These are phyloP conservation scores for Urochloa ruziziensis DNA, from an alignment of 176 grass and related monocot species.

Conservation along the genomic window DNA sequence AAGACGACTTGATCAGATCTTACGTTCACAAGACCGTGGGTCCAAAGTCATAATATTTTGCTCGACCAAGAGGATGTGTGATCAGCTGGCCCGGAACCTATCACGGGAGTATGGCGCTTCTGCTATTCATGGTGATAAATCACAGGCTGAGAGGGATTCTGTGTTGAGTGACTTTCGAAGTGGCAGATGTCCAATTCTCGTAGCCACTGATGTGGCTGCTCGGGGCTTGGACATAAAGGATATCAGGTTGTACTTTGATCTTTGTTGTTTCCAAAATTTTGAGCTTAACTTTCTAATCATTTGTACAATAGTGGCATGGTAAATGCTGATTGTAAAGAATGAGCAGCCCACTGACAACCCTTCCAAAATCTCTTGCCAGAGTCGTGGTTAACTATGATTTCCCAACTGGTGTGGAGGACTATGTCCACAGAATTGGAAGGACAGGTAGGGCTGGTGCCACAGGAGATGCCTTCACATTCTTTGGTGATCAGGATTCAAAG, in stretches of 20 bases:
- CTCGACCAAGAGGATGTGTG: constrained; percentile 98
- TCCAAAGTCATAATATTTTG: constrained; percentile 95
- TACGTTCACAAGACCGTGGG: constrained; percentile 72
- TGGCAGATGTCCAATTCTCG: constrained; percentile 70
- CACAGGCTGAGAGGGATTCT: constrained; percentile 88
- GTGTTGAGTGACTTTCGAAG: constrained; percentile 77
- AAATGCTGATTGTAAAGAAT: neutral
- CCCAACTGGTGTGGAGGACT: constrained; percentile 84
- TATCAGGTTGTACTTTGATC: constrained; percentile 54
- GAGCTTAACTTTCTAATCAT: neutral
- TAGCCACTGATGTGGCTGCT: constrained; percentile 95
- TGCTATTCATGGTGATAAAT: constrained; percentile 98
- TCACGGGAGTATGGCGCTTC: constrained; percentile 59
- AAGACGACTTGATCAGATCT: constrained; percentile 79
- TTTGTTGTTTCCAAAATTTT: constrained; percentile 24
- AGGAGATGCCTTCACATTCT: constrained; percentile 87
- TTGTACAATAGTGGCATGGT: neutral
- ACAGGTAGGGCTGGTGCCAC: constrained; percentile 88
- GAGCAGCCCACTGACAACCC: neutral
- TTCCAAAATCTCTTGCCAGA: constrained; percentile 38
- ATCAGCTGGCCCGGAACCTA: constrained; percentile 65
- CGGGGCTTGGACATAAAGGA: constrained; percentile 90
- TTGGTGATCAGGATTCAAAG: constrained; percentile 81
- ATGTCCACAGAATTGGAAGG: constrained; percentile 97
- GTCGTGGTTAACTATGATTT: constrained; percentile 79